Evolutionary conservation across 1,284 basidiomycete genomes (phyloP).

Genomic region (Apiotrichum siamense): DNA sequence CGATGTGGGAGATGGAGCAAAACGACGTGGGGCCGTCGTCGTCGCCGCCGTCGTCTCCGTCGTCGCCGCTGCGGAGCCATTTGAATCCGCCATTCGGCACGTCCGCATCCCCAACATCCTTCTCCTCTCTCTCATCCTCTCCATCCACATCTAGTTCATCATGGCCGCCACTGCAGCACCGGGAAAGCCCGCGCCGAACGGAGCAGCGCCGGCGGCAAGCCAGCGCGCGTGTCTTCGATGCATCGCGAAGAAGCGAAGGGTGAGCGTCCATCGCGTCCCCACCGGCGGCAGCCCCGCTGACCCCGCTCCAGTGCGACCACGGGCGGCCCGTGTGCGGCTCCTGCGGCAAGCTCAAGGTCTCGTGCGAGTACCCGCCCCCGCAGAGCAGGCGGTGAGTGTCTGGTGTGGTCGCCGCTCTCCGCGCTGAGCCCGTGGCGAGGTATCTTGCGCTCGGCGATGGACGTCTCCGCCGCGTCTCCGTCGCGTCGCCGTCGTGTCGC

Average conservation of each 20-base stretch:
- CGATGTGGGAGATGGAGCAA: too few relatives aligned
- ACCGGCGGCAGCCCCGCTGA: not conserved
- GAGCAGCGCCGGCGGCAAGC: not conserved
- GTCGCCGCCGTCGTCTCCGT: too few relatives aligned
- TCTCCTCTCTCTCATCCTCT: not conserved
- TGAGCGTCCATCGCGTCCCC: not conserved
- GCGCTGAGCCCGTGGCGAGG: not conserved
- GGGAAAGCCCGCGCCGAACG: too few relatives aligned
- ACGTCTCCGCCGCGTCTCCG: too few relatives aligned
- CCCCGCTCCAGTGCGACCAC: constrained; percentile 19
- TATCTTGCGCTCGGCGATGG: too few relatives aligned
- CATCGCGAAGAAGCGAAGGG: constrained; percentile 21
- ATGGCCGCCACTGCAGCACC: not conserved
- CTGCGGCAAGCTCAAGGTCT: constrained; percentile 14
- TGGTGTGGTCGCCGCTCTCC: too few relatives aligned
- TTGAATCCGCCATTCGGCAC: too few relatives aligned
- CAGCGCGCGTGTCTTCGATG: constrained; percentile 20
- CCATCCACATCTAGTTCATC: not conserved
- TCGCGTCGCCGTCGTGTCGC: too few relatives aligned
- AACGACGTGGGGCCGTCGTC: too few relatives aligned
- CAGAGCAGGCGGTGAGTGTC: constrained; percentile 18
- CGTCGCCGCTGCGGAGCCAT: too few relatives aligned
- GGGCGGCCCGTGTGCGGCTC: constrained; percentile 15
- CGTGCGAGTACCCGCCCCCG: constrained; percentile 19
- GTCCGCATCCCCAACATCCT: not conserved